Conservation (phyloP, 2,329 filamentous ascomycete species). For the Ophiostoma australiae region DNA sequence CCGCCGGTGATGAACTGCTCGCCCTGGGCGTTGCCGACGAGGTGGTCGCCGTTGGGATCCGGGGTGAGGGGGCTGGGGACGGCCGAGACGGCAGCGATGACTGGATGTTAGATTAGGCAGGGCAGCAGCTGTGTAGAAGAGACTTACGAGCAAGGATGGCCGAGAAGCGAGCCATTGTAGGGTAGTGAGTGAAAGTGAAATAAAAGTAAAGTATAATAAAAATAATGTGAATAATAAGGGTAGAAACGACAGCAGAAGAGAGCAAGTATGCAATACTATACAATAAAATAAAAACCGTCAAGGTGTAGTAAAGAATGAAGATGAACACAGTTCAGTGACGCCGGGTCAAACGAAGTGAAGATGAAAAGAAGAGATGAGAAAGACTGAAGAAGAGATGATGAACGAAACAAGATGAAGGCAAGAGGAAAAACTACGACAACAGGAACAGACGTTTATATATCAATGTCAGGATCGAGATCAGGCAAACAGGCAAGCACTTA, state of each 20-base stretch:
- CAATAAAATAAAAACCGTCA: background rate
- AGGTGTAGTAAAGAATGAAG: slow-evolving; percentile 10
- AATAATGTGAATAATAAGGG: background rate
- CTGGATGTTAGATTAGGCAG: background rate
- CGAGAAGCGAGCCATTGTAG: background rate
- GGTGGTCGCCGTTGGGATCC: slow-evolving; percentile 28
- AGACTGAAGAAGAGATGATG: background rate
- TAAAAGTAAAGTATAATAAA: background rate
- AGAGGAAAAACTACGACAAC: background rate
- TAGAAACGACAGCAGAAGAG: background rate
- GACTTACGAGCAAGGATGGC: background rate
- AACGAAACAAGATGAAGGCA: background rate
- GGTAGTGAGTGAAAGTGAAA: background rate
- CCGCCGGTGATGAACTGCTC: slow-evolving; percentile 34
- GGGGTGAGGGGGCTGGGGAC: slow-evolving; percentile 28
- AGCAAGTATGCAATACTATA: background rate
- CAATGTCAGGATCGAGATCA: background rate
- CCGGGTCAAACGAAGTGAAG: slow-evolving; percentile 9
- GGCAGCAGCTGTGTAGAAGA: background rate
- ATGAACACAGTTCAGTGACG: slow-evolving; percentile 8
- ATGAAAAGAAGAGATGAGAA: background rate
- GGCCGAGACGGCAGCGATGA: slow-evolving; percentile 17
- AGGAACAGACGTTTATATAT: slow-evolving; percentile 4
- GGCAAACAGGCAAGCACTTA: too few relatives aligned
- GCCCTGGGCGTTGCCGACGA: slow-evolving; percentile 31